A percentile compares a stretch with the other conserved stretches of the same genome.
Conservation (phyloP, 768 basidiomycete genomes). For the Nidularia pulvinata region DNA sequence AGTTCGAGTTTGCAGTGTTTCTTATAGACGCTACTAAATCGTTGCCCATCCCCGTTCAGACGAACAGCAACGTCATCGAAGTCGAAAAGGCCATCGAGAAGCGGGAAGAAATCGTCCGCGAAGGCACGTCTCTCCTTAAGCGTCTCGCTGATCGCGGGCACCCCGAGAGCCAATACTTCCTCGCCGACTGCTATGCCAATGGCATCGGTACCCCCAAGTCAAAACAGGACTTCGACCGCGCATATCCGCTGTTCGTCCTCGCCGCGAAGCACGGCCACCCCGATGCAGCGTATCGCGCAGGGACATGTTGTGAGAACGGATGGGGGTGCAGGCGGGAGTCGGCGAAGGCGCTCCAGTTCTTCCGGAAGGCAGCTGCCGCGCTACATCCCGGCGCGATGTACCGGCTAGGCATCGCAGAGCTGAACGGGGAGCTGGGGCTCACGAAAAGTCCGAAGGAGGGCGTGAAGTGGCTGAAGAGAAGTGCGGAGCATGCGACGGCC, state of each 20-base stretch:
- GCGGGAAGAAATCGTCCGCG: conserved; percentile 85
- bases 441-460: conserved; percentile 92
- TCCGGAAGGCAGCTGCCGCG: conserved; percentile 89
- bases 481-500: conserved; percentile 91
- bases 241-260: conserved; percentile 93
- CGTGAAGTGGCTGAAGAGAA: conserved; percentile 98
- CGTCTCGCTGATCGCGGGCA: conserved; percentile 94
- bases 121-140: conserved; percentile 87
- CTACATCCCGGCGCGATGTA: conserved; percentile 96
- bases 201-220: conserved; percentile 93
- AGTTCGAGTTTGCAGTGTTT: conserved; percentile 98
- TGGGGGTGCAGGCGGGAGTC: conserved; percentile 97
- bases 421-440: conserved; percentile 92
- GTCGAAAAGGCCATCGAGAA: conserved; percentile 82
- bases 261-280: conserved; percentile 98
- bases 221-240: conserved; percentile 96
- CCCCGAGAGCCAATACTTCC: conserved; percentile 93
- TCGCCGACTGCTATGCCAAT: conserved; percentile 98
- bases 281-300: conserved; percentile 93
- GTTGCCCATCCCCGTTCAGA: conserved; percentile 71
- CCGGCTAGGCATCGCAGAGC: conserved; percentile 92
- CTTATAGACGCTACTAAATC: conserved; percentile 98
- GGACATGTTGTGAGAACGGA: conserved; percentile 98
- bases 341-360: conserved; percentile 91
- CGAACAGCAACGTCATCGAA: conserved; percentile 74